Evolutionary conservation across 139 green algal genomes (phyloP).

Genomic region (Yamagishiella unicocca): DNA sequence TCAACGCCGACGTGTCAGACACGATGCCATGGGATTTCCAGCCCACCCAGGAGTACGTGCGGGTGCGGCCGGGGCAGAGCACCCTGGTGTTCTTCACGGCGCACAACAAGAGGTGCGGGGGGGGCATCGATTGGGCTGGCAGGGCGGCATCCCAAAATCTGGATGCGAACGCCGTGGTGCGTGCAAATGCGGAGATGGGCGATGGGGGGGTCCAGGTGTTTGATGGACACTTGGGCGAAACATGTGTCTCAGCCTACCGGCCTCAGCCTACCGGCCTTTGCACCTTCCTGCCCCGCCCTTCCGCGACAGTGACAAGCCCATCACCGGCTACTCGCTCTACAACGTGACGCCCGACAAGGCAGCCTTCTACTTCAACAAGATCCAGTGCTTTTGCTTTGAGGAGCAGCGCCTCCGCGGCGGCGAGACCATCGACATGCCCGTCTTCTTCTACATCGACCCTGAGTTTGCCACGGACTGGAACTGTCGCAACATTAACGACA

Average conservation of each 20-base stretch:
- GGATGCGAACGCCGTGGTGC: neutral
- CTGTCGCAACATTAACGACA: conserved; percentile 87
- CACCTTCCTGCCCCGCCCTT: neutral
- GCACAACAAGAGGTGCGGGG: conserved; percentile 80
- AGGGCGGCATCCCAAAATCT: too few species aligned
- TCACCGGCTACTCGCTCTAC: conserved; percentile 97
- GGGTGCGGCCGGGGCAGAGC: conserved; percentile 91
- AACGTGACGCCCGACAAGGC: conserved; percentile 93
- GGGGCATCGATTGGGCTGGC: neutral
- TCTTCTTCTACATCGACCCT: conserved; percentile 99
- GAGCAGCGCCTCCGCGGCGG: conserved; percentile 91
- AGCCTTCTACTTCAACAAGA: conserved; percentile 99
- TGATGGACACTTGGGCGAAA: too few species aligned
- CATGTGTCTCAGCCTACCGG: too few species aligned
- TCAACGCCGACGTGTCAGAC: conserved; percentile 93
- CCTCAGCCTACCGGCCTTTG: too few species aligned
- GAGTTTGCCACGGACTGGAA: conserved; percentile 93
- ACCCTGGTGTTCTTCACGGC: conserved; percentile 98
- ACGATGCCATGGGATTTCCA: conserved; percentile 94
- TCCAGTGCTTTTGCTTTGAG: conserved; percentile 97
- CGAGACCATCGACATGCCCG: conserved; percentile 97
- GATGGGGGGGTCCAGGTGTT: too few species aligned
- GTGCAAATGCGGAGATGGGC: neutral
- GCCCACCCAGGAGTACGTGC: conserved; percentile 81
- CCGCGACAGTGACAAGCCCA: conserved; percentile 65